Evolutionary conservation across 805 yeast genomes (phyloP).

Genomic region (Candida suzukii): DNA sequence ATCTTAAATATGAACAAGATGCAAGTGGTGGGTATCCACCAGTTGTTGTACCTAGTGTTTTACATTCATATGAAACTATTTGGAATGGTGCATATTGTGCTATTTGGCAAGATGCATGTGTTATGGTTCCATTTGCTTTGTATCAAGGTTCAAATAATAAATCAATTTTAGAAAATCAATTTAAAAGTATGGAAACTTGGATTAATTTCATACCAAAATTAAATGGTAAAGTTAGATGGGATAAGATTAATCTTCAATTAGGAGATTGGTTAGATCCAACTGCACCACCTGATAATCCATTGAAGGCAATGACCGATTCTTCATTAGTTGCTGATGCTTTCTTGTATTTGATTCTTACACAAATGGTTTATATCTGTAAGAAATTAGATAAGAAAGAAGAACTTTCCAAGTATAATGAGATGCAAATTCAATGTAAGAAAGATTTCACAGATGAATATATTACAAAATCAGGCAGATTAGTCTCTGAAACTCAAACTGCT

Average conservation of each 20-base stretch:
- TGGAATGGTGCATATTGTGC: conserved; percentile 11
- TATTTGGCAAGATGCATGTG: conserved; percentile 19
- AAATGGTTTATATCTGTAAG: conserved; percentile 7
- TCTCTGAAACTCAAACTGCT: conserved; percentile 18
- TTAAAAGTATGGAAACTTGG: conserved; percentile 10
- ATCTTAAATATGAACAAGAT: conserved; percentile 14
- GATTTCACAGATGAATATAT: conserved; percentile 14
- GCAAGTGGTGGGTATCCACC: conserved; percentile 12
- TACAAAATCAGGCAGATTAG: conserved; percentile 9
- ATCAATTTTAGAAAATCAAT: conserved; percentile 6
- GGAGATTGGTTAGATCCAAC: conserved; percentile 24
- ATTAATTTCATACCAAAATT: conserved; percentile 10
- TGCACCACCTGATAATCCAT: conserved; percentile 20
- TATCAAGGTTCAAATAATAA: conserved; percentile 7
- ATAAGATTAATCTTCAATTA: conserved; percentile 14
- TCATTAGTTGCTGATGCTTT: conserved; percentile 18
- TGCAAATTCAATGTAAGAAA: conserved; percentile 7
- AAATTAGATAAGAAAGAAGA: conserved; percentile 8
- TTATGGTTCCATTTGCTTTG: conserved; percentile 13
- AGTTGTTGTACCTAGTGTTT: conserved; percentile 15
- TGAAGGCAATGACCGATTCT: conserved; percentile 15
- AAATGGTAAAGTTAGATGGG: conserved; percentile 10
- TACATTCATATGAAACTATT: conserved; percentile 7
- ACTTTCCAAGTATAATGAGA: conserved; percentile 3
- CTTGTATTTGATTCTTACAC: conserved; percentile 8